Percentiles rank a stretch among this genome's conserved stretches.
These are phyloP conservation scores for Trametes elegans DNA, from an alignment of 768 basidiomycete species.

Conservation along the genomic window DNA sequence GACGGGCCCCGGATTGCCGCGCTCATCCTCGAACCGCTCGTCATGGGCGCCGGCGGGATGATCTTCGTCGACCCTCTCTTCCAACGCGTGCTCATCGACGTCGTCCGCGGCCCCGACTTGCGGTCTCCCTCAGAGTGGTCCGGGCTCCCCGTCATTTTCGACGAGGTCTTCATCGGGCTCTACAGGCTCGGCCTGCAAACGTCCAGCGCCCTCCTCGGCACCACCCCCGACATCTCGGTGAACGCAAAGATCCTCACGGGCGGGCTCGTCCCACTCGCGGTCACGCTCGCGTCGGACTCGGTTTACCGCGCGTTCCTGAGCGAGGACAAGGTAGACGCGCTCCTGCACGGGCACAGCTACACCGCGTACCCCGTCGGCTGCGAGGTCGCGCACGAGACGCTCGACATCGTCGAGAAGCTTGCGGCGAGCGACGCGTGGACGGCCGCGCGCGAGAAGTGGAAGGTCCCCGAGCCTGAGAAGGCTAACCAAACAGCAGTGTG, in stretches of 20 bases:
- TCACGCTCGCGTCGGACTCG: conserved; percentile 76
- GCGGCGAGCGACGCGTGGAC: conserved; percentile 53
- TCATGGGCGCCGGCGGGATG: conserved; percentile 97
- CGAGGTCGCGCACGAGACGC: conserved; percentile 81
- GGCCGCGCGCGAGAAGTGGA: conserved; percentile 61
- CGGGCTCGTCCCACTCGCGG: conserved; percentile 82
- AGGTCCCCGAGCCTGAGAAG: conserved; percentile 14
- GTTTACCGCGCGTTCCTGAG: conserved; percentile 82
- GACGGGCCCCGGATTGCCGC: conserved; percentile 56
- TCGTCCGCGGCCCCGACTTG: conserved; percentile 53
- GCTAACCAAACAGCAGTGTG: conserved; percentile 44
- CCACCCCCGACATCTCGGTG: conserved; percentile 83
- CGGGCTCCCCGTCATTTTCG: conserved; percentile 88
- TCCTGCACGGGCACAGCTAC: conserved; percentile 95
- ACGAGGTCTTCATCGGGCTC: conserved; percentile 95
- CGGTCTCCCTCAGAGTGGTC: conserved; percentile 42
- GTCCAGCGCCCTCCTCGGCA: conserved; percentile 62
- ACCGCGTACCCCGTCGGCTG: conserved; percentile 94
- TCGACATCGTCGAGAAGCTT: conserved; percentile 60
- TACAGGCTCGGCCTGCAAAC: conserved; percentile 79
- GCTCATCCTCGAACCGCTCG: conserved; percentile 85
- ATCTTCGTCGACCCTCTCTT: conserved; percentile 96
- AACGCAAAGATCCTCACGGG: conserved; percentile 94
- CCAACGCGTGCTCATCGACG: conserved; percentile 83
- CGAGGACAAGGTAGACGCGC: conserved; percentile 74